A percentile compares a stretch with the other conserved stretches of the same genome.
Conservation (phyloP, 2,329 filamentous ascomycete genomes). For the Mariannaea sp. region DNA sequence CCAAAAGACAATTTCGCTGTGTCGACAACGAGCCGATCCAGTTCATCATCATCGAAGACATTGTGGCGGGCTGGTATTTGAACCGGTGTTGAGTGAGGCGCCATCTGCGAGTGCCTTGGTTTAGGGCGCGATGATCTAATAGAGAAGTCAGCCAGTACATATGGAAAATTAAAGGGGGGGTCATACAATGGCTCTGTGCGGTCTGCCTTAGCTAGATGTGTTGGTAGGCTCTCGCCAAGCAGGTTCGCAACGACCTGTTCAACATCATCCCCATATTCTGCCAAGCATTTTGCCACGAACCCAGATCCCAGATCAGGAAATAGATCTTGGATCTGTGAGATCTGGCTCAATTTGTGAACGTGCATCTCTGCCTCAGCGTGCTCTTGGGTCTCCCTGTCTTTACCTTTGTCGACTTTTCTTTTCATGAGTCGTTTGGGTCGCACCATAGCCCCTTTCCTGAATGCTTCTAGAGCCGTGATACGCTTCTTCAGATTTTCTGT, state of each 20-base stretch:
- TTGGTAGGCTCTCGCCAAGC: constrained; percentile 75
- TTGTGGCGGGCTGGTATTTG: constrained; percentile 67
- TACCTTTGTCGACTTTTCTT: constrained; percentile 69
- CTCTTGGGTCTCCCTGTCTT: constrained; percentile 50
- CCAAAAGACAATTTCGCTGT: constrained; percentile 77
- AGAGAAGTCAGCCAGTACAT: constrained; percentile 25
- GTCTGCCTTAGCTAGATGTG: constrained; percentile 67
- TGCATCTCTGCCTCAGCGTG: constrained; percentile 61
- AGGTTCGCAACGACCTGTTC: constrained; percentile 83
- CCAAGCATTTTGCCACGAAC: constrained; percentile 79
- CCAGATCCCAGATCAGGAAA: constrained; percentile 86
- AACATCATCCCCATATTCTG: constrained; percentile 76
- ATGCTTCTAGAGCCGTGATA: constrained; percentile 63
- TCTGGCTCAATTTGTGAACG: constrained; percentile 79
- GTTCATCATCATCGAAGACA: constrained; percentile 78
- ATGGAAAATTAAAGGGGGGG: background rate
- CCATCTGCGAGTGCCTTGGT: constrained; percentile 47
- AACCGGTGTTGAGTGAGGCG: constrained; percentile 64
- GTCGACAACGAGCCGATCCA: constrained; percentile 72
- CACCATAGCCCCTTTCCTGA: constrained; percentile 59
- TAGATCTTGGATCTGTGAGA: constrained; percentile 90
- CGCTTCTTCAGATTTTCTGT: constrained; percentile 63
- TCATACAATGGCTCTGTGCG: constrained; percentile 66
- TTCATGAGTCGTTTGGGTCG: constrained; percentile 57
- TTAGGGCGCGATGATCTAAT: constrained; percentile 38